Evolutionary conservation across 2,329 filamentous ascomycete species (phyloP).

Genomic region (Calonectria hongkongensis): DNA sequence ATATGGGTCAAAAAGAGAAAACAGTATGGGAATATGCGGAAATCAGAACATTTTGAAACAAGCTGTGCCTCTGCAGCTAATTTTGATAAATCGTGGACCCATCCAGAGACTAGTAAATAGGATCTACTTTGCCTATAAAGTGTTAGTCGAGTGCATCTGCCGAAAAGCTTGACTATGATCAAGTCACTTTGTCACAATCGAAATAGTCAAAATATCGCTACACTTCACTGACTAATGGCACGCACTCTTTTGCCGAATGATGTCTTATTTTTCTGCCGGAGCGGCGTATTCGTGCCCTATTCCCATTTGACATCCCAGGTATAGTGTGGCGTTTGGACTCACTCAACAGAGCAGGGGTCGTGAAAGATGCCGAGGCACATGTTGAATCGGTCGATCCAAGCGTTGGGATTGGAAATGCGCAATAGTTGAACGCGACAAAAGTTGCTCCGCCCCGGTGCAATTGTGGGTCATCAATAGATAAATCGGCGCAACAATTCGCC

Average conservation of each 20-base stretch:
- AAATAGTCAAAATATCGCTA: background rate
- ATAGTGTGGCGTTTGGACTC: background rate
- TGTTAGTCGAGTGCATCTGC: background rate
- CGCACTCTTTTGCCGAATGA: background rate
- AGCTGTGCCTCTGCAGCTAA: background rate
- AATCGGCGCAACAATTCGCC: constrained; percentile 1
- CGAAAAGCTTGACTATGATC: too few relatives aligned
- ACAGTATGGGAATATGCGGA: background rate
- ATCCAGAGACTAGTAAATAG: background rate
- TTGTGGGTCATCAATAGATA: background rate
- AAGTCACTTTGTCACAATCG: background rate
- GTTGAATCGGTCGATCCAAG: background rate
- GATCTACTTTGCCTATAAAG: background rate
- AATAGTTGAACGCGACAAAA: background rate
- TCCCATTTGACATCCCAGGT: background rate
- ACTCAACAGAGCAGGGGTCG: background rate
- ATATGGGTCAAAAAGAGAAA: background rate
- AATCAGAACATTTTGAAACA: background rate
- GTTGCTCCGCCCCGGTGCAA: constrained; percentile 5
- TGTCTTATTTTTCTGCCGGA: background rate
- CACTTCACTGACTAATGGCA: background rate
- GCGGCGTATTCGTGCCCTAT: background rate
- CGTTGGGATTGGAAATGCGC: background rate
- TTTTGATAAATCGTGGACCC: background rate
- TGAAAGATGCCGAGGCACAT: constrained; percentile 1